Conservation (phyloP, 768 basidiomycete species). For the Dacryopinax primogenitus region DNA sequence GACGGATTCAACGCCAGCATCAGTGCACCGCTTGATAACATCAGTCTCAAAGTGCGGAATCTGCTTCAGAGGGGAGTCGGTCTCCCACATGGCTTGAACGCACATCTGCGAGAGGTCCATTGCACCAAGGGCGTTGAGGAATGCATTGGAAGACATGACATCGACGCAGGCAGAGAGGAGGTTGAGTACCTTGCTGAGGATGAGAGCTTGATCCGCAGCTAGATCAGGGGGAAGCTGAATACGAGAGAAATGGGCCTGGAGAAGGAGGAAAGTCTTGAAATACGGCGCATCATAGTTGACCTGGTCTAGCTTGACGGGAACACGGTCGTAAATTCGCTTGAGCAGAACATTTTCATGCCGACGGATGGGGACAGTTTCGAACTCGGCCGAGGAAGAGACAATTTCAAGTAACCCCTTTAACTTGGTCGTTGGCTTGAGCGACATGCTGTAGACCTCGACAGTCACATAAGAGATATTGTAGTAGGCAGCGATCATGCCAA, state of each 20-base stretch:
- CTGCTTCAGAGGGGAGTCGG: conserved; percentile 87
- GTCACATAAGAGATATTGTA: conserved; percentile 94
- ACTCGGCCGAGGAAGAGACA: conserved; percentile 92
- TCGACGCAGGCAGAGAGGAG: conserved; percentile 89
- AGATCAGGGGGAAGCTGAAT: conserved; percentile 86
- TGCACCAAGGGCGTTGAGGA: conserved; percentile 84
- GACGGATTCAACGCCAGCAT: conserved; percentile 69
- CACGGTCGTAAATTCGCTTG: conserved; percentile 84
- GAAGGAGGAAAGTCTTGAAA: conserved; percentile 94
- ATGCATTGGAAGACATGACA: conserved; percentile 95
- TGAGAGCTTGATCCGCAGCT: conserved; percentile 75
- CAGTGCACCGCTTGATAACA: conserved; percentile 74
- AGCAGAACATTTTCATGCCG: conserved; percentile 80
- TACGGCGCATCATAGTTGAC: conserved; percentile 86
- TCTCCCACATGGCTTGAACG: conserved; percentile 96
- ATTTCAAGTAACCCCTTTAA: conserved; percentile 94
- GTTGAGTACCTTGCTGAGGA: conserved; percentile 83
- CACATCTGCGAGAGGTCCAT: conserved; percentile 99
- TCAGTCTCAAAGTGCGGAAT: conserved; percentile 92
- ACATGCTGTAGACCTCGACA: conserved; percentile 91
- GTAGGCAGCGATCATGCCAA: conserved; percentile 97
- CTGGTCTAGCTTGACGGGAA: conserved; percentile 83
- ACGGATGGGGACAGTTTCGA: conserved; percentile 87
- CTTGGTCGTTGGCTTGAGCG: conserved; percentile 91
- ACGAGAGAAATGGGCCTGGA: conserved; percentile 94